Evolutionary conservation across 768 basidiomycete species (phyloP).

Genomic region (Podaxis sp.): DNA sequence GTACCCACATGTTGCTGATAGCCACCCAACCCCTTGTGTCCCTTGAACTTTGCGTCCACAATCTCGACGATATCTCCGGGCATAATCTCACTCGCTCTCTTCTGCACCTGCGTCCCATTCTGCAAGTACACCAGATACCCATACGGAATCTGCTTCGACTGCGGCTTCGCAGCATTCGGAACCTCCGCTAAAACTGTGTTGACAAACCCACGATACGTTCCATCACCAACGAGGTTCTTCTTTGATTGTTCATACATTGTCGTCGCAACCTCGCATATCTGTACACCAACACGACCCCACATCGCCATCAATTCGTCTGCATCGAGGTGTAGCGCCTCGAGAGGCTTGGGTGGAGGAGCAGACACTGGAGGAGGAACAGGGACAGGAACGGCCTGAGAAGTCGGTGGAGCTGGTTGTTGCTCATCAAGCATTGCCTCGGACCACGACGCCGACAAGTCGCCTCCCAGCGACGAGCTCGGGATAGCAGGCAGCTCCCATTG

Average conservation of each 20-base stretch:
- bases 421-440: slow-evolving; percentile 40
- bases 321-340: slow-evolving; percentile 38
- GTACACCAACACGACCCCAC: slow-evolving; percentile 74
- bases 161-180: slow-evolving; percentile 49
- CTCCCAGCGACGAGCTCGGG: slow-evolving; percentile 44
- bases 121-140: slow-evolving; percentile 81
- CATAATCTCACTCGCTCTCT: slow-evolving; percentile 76
- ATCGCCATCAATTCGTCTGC: slow-evolving; percentile 69
- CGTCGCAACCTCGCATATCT: slow-evolving; percentile 69
- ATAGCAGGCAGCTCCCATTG: slow-evolving; percentile 72
- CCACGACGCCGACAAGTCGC: slow-evolving; percentile 61
- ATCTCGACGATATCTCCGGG: slow-evolving; percentile 84
- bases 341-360: slow-evolving; percentile 10
- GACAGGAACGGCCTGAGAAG: slow-evolving; percentile 11
- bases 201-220: slow-evolving; percentile 80
- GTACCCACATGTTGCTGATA: slow-evolving; percentile 62
- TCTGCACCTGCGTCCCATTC: slow-evolving; percentile 62
- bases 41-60: slow-evolving; percentile 66
- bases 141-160: slow-evolving; percentile 38
- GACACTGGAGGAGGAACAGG: slow-evolving; percentile 14
- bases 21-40: slow-evolving; percentile 79
- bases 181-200: slow-evolving; percentile 63
- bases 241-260: slow-evolving; percentile 74
- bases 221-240: slow-evolving; percentile 78
- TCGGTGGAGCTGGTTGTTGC: slow-evolving; percentile 20